Evolutionary conservation across 306 rosid genomes (phyloP).

Genomic region (Medicago arabica): DNA sequence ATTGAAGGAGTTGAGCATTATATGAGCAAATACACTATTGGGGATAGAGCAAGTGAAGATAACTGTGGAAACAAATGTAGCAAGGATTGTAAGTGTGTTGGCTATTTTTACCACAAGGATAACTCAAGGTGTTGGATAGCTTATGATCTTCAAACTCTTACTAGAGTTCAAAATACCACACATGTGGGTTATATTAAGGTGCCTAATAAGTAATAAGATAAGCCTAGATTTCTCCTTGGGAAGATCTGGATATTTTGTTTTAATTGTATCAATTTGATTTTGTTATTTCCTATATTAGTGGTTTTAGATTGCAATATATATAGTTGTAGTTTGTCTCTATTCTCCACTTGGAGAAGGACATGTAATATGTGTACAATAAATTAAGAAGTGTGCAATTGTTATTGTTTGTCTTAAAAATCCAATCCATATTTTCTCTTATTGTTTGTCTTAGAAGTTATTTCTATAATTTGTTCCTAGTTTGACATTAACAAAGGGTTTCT

Average conservation of each 20-base stretch:
- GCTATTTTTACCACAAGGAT: constrained; percentile 59
- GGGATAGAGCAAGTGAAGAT: constrained; percentile 46
- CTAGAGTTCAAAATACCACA: constrained; percentile 51
- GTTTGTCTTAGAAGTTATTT: too few species aligned
- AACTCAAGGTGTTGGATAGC: constrained; percentile 66
- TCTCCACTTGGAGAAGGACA: constrained; percentile 13
- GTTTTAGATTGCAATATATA: constrained; percentile 24
- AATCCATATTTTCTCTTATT: too few species aligned
- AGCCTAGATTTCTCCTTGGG: background rate
- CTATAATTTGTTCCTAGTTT: too few species aligned
- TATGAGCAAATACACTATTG: constrained; percentile 59
- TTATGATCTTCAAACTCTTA: constrained; percentile 66
- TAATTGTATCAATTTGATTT: background rate
- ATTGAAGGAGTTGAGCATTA: constrained; percentile 68
- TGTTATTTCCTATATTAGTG: background rate
- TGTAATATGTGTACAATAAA: constrained; percentile 7
- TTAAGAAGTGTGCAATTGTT: constrained; percentile 17
- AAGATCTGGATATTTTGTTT: background rate
- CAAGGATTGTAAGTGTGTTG: constrained; percentile 63
- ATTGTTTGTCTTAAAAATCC: background rate
- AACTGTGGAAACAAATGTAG: constrained; percentile 61
- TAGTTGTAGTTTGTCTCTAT: background rate
- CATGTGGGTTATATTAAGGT: constrained; percentile 65
- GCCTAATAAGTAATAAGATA: constrained; percentile 42
- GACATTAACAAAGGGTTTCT: too few species aligned